These are phyloP conservation scores for Populus tomentosa DNA, from an alignment of 441 rosid species.

Conservation along the genomic window DNA sequence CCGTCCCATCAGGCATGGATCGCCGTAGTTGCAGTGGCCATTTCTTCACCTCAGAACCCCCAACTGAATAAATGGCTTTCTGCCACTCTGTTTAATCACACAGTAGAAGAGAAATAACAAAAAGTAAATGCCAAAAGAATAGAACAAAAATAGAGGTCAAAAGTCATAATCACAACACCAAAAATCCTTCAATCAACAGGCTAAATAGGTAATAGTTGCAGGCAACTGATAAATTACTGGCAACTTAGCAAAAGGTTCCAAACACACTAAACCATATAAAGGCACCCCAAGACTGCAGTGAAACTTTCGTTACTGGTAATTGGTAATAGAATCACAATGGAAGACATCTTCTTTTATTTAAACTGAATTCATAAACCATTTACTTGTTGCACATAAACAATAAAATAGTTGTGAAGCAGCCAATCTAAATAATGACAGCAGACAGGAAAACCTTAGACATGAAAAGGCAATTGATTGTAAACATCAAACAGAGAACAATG, in stretches of 20 bases:
- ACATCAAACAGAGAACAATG: neutral
- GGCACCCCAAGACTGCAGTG: neutral
- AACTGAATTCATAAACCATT: neutral
- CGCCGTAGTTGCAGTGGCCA: constrained; percentile 97
- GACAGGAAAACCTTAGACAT: neutral
- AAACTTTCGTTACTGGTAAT: neutral
- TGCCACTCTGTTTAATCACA: constrained; percentile 80
- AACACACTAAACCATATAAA: constrained; percentile 1
- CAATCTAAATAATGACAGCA: neutral
- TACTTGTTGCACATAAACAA: neutral
- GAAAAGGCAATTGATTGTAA: neutral
- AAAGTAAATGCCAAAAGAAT: neutral
- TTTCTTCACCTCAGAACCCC: constrained; percentile 89
- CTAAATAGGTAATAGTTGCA: neutral
- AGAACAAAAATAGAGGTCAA: neutral
- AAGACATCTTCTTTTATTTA: neutral
- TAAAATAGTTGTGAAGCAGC: neutral
- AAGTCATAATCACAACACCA: neutral
- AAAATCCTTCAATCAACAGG: neutral
- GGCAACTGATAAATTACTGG: neutral
- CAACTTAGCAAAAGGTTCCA: neutral
- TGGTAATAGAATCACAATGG: neutral
- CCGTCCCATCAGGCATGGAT: constrained; percentile 76
- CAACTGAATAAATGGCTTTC: constrained; percentile 91
- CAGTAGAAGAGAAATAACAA: neutral